These are phyloP conservation scores for Pseudogymnoascus sp. DNA, from an alignment of 2,329 filamentous ascomycete species.

Conservation along the genomic window DNA sequence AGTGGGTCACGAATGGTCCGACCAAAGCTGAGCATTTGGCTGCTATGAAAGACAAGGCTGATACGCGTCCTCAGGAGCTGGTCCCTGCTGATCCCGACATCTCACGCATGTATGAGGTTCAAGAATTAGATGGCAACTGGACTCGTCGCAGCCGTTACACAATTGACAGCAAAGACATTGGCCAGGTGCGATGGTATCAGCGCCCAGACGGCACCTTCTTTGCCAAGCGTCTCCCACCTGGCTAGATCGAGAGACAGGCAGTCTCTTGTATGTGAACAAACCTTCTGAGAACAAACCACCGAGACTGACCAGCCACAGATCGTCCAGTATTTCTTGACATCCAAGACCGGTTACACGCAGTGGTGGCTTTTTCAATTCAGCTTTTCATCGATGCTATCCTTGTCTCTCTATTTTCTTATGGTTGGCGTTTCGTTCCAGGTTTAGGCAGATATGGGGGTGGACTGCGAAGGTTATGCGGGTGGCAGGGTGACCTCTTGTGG, in stretches of 20 bases:
- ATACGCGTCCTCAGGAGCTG: conserved; percentile 44
- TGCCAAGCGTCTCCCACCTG: conserved; percentile 42
- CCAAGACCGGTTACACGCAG: background rate
- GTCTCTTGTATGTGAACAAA: background rate
- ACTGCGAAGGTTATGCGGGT: background rate
- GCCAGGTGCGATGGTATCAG: conserved; percentile 50
- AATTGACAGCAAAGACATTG: conserved; percentile 46
- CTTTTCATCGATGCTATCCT: background rate
- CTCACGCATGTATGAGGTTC: conserved; percentile 51
- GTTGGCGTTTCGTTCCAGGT: background rate
- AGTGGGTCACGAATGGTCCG: conserved; percentile 54
- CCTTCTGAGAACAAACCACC: background rate
- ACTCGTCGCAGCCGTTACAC: conserved; percentile 50
- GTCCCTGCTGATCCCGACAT: conserved; percentile 54
- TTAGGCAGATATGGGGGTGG: background rate
- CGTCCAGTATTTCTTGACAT: background rate
- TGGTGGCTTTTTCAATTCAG: background rate
- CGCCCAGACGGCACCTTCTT: conserved; percentile 51
- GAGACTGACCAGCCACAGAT: background rate
- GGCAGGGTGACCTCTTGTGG: background rate
- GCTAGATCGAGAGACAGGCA: conserved; percentile 6
- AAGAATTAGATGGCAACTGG: conserved; percentile 53
- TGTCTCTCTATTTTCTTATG: background rate
- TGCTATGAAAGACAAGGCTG: conserved; percentile 9
- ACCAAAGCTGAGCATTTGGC: conserved; percentile 30